Conservation (phyloP, 495 filamentous ascomycete genomes). For the Penicillium bovifimosum region DNA sequence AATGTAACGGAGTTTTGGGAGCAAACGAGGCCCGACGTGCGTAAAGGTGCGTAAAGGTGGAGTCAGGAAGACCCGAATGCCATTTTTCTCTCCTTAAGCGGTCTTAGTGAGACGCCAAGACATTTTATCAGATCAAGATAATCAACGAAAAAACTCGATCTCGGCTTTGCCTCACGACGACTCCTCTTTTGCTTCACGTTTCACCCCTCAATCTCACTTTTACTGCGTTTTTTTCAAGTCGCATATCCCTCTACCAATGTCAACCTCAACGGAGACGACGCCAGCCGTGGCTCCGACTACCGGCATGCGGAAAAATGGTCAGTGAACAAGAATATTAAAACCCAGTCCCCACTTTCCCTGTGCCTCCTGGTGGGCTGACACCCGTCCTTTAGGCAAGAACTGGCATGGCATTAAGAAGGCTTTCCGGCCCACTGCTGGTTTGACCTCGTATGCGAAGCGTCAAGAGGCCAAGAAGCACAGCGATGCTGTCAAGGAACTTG, state of each 20-base stretch:
- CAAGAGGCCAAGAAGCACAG: slow-evolving; percentile 56
- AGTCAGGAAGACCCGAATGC: slow-evolving; percentile 8
- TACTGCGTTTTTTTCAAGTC: neutral
- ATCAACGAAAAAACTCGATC: slow-evolving; percentile 21
- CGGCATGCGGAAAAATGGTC: slow-evolving; percentile 47
- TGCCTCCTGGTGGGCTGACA: slow-evolving; percentile 14
- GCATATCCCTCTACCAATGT: slow-evolving; percentile 21
- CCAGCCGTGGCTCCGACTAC: slow-evolving; percentile 17
- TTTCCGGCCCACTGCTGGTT: slow-evolving; percentile 76
- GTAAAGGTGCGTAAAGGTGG: slow-evolving; percentile 17
- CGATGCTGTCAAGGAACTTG: slow-evolving; percentile 74
- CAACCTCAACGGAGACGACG: slow-evolving; percentile 15
- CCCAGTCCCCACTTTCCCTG: slow-evolving; percentile 6
- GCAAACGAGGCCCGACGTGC: slow-evolving; percentile 1
- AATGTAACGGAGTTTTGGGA: neutral
- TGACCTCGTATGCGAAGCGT: slow-evolving; percentile 74
- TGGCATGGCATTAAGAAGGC: slow-evolving; percentile 79
- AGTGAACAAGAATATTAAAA: slow-evolving; percentile 8
- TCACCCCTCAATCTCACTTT: neutral
- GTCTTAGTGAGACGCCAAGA: slow-evolving; percentile 20
- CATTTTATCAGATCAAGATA: slow-evolving; percentile 29
- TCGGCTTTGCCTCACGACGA: neutral
- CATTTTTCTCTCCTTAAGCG: slow-evolving; percentile 21
- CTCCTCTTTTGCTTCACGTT: slow-evolving; percentile 2
- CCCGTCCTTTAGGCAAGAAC: slow-evolving; percentile 68